Conservation (phyloP, 2,329 filamentous ascomycete species). For the Sphaerostilbella broomeana region DNA sequence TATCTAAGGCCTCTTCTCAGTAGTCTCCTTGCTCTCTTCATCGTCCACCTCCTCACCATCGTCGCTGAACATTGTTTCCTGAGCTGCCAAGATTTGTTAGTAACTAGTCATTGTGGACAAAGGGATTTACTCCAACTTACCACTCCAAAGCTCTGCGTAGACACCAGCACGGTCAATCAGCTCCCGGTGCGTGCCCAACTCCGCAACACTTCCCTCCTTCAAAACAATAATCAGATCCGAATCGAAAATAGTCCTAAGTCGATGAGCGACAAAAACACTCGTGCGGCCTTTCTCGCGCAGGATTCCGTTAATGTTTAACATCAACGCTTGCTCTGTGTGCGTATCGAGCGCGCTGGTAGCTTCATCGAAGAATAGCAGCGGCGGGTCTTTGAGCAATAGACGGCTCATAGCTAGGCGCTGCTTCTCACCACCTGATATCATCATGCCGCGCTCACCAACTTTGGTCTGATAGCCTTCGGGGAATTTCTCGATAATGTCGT, state of each 20-base stretch:
- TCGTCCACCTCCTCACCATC: constrained; percentile 34
- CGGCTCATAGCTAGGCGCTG: constrained; percentile 81
- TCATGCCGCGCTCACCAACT: constrained; percentile 90
- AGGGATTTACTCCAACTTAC: constrained; percentile 42
- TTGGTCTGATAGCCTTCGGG: constrained; percentile 86
- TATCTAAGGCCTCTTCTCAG: constrained; percentile 15
- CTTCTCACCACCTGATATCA: constrained; percentile 95
- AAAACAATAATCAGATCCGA: constrained; percentile 90
- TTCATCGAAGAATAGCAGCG: constrained; percentile 89
- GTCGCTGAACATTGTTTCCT: constrained; percentile 53
- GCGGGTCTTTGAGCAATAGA: constrained; percentile 81
- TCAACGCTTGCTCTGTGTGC: constrained; percentile 83
- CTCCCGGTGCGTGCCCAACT: constrained; percentile 80
- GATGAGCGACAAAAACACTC: constrained; percentile 91
- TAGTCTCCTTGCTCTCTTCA: constrained; percentile 17
- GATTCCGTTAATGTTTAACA: constrained; percentile 89
- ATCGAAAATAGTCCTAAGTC: constrained; percentile 88
- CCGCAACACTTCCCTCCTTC: constrained; percentile 75
- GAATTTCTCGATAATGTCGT: constrained; percentile 72
- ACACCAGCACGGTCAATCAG: constrained; percentile 72
- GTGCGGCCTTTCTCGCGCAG: constrained; percentile 81
- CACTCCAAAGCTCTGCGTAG: constrained; percentile 87
- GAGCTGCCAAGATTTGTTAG: constrained; percentile 36
- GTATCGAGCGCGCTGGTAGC: constrained; percentile 90
- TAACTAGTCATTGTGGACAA: neutral